These are phyloP conservation scores for Bryopsis sp. DNA, from an alignment of 139 green algal genomes.

Conservation along the genomic window DNA sequence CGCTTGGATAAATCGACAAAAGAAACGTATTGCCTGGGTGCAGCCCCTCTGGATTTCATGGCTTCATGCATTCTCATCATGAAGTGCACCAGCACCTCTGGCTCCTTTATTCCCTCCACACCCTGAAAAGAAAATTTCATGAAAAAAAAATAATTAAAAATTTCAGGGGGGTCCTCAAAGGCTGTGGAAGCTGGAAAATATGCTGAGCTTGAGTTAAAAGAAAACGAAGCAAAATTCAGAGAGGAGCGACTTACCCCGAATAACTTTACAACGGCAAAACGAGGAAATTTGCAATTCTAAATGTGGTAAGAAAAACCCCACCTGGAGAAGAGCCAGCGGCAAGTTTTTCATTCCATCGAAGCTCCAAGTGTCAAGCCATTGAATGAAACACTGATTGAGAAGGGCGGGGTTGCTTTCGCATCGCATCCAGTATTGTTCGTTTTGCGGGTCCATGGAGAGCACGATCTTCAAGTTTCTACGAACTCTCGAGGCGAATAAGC, in stretches of 20 bases:
- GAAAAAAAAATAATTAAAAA: no score
- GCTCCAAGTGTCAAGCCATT: constrained; percentile 55
- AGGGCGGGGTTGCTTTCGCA: constrained; percentile 64
- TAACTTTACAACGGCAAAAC: not conserved
- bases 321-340: constrained; percentile 26
- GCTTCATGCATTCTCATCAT: constrained; percentile 29
- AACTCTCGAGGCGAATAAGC: constrained; percentile 26
- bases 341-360: constrained; percentile 26
- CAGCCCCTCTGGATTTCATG: constrained; percentile 10
- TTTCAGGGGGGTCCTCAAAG: no score
- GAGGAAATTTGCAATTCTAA: constrained; percentile 4
- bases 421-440: constrained; percentile 19
- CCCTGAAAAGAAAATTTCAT: no score
- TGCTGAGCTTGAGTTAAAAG: constrained; percentile 16
- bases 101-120: not conserved
- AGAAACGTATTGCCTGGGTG: constrained; percentile 47
- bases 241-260: no score
- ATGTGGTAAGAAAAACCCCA: constrained; percentile 9
- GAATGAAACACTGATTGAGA: constrained; percentile 45
- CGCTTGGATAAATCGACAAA: constrained; percentile 42
- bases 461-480: constrained; percentile 55
- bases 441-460: constrained; percentile 60
- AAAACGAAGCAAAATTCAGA: no score
- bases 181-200: not conserved
- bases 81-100: constrained; percentile 11